Base-by-base conservation (phyloP, 805 yeast genomes). In the Pichia sporocuriosa region DNA sequence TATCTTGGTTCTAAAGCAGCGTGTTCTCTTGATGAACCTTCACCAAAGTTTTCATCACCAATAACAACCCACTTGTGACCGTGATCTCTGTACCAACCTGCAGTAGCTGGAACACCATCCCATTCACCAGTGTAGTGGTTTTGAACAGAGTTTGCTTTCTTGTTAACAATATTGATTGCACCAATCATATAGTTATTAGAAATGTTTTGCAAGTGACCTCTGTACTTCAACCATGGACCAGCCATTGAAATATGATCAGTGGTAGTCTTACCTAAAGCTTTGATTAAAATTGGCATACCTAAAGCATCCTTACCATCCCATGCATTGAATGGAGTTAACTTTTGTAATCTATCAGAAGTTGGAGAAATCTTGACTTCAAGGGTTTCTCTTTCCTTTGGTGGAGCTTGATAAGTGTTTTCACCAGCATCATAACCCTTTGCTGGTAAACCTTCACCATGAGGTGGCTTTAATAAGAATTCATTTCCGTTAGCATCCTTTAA, bases 161-260 rank as follows among this genome's bases (percentile, higher is more conserved):
- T 84, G 71, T 90, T 90, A 73, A 84, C 97, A 63, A 89, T 89
- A 72, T 90, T 90, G 67, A 81, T 89, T 55, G 97, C 97, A 76
- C 98, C 98, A 76, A 90, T 90, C 96, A 90, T 89, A 75, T 93
- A 90, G 79, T 93, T 90, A 80, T 90, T 88, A 55, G 97, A 88
- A 65, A 90, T 93, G 82, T 90, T 90, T 75, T 88, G 90, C 74
- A 90, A 78, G 75, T 90, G 98, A 72, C 98, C 98, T 78, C 97
- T 86, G 90, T 90, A 90, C 76, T 90, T 90, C 79, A 90, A 84
- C 98, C 98, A 90, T 65, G 97, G 97, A 73, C 98, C 98, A 64
- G 98, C 98, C 95, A 87, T 89, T 61, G 97, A 90, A 62, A 90
- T 90, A 74, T 90, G 98, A 75, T 90, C 98, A 58, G 98, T 90